Conservation (phyloP, 306 rosid genomes). For the Cotoneaster glaucophyllus region DNA sequence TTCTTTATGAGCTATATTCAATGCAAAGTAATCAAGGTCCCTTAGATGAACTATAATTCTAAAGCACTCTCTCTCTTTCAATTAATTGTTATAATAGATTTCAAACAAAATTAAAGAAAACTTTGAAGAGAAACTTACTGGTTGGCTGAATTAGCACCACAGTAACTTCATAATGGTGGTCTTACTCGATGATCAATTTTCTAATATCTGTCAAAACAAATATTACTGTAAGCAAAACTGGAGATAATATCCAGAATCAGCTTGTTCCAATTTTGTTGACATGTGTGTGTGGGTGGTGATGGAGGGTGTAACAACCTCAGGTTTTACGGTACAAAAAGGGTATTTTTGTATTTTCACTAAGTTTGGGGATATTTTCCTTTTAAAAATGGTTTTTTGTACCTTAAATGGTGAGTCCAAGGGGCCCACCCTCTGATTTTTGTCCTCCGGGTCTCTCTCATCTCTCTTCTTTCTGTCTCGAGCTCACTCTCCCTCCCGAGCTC, state of each 20-base stretch:
- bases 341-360: no score
- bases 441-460: no score
- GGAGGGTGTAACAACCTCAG: no score
- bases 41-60: neutral
- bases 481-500: no score
- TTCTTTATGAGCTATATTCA: neutral
- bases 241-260: neutral
- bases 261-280: neutral
- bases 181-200: constrained; percentile 86
- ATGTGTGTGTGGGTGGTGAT: neutral
- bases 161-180: constrained; percentile 57
- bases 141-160: constrained; percentile 48
- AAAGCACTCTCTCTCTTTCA: no score
- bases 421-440: no score
- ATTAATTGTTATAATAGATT: neutral
- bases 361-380: no score
- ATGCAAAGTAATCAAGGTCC: neutral
- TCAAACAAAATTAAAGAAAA: neutral
- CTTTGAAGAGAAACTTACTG: constrained; percentile 43
- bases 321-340: no score
- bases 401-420: no score
- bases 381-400: no score
- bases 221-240: constrained; percentile 2
- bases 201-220: constrained; percentile 57
- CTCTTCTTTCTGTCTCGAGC: no score